Evolutionary conservation across 129 eudicot species (phyloP).

Genomic region (Chrysanthemum seticuspe): DNA sequence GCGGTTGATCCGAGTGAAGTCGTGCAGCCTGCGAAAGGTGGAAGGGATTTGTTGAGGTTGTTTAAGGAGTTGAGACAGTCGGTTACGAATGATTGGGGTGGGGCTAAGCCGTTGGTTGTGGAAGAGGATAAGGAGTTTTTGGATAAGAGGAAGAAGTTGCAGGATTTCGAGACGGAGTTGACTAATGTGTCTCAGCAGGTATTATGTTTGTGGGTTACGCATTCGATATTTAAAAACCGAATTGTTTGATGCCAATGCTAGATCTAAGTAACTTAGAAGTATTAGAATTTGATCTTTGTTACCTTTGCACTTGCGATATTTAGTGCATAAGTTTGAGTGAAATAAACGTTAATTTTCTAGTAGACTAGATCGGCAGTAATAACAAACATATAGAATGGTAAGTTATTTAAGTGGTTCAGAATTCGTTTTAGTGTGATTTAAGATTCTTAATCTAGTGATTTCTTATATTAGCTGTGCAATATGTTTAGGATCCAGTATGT

Average conservation of each 20-base stretch:
- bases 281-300: not conserved
- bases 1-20: conserved; percentile 54
- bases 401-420: not conserved
- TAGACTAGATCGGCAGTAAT: not conserved
- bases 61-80: conserved; percentile 95
- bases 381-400: too few species aligned
- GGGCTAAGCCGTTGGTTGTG: conserved; percentile 53
- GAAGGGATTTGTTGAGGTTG: conserved; percentile 85
- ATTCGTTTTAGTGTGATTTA: not conserved
- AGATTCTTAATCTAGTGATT: not conserved
- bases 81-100: conserved; percentile 81
- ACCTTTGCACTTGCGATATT: not conserved
- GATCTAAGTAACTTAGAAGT: not conserved
- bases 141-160: conserved; percentile 69
- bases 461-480: conserved; percentile 1
- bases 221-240: not conserved
- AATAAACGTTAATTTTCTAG: not conserved
- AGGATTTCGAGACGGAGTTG: conserved; percentile 72
- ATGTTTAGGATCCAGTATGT: not conserved
- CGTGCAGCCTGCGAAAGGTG: conserved; percentile 73
- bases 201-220: not conserved
- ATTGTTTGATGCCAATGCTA: not conserved
- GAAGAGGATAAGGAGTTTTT: conserved; percentile 92
- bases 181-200: conserved; percentile 88
- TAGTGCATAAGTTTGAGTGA: not conserved